phyloP scores from a whole-genome alignment of 257 asterid genomes.

The Linaria vulgaris region DNA sequence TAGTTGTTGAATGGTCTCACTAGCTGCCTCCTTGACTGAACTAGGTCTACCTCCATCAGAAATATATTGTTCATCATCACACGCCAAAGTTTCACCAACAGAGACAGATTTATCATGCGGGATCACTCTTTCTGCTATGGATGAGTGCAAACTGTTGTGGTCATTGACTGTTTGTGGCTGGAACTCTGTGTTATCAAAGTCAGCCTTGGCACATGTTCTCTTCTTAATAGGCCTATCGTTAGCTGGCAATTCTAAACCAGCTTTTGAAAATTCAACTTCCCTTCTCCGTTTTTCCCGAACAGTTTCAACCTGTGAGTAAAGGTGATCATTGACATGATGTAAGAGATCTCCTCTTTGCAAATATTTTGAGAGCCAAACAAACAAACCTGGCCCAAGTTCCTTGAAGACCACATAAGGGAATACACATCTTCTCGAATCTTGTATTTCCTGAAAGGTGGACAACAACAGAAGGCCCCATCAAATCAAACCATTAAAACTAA shows the following conservation, averaged over 20 bases:
- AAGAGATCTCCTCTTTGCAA: not conserved
- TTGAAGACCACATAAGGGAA: slow-evolving; percentile 89
- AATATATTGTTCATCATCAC: slow-evolving; percentile 22
- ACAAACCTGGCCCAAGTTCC: slow-evolving; percentile 85
- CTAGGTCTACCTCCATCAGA: slow-evolving; percentile 28
- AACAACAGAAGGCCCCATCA: slow-evolving; percentile 24
- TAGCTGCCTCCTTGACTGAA: slow-evolving; percentile 27
- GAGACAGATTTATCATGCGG: slow-evolving; percentile 18
- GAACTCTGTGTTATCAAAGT: slow-evolving; percentile 27
- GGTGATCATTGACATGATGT: slow-evolving; percentile 17
- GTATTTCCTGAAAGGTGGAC: slow-evolving; percentile 62
- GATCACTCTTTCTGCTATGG: slow-evolving; percentile 25
- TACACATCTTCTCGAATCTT: slow-evolving; percentile 64
- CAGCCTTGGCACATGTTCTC: slow-evolving; percentile 37
- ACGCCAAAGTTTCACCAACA: slow-evolving; percentile 25
- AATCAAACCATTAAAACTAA: slow-evolving; percentile 9
- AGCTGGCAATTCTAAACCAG: slow-evolving; percentile 59
- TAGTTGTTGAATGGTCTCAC: slow-evolving; percentile 28
- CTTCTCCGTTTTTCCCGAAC: slow-evolving; percentile 75
- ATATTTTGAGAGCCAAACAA: slow-evolving; percentile 18
- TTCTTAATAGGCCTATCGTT: slow-evolving; percentile 45
- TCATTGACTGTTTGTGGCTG: slow-evolving; percentile 22
- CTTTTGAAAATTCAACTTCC: slow-evolving; percentile 68
- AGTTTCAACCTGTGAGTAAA: slow-evolving; percentile 66
- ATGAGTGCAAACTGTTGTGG: slow-evolving; percentile 23